These are phyloP conservation scores for Gonium pectorale DNA, from an alignment of 139 green algal genomes.

Conservation along the genomic window DNA sequence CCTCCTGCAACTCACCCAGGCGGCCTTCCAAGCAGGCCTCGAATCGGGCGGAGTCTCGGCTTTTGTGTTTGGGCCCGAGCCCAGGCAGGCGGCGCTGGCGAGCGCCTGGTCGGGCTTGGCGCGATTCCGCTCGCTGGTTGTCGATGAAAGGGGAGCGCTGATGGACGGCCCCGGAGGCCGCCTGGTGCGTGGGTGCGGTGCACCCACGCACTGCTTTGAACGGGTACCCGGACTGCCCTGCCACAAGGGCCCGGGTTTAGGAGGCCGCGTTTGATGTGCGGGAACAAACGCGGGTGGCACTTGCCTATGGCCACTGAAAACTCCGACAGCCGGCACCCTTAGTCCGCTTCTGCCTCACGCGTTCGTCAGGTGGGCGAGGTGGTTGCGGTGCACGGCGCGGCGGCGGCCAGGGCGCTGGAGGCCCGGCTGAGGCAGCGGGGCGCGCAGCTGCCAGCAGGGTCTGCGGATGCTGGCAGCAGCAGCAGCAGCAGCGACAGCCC, in stretches of 20 bases:
- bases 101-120: neutral
- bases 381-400: conserved; percentile 13
- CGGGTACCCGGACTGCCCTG: no score
- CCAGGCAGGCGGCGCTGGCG: neutral
- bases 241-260: no score
- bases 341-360: no score
- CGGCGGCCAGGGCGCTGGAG: conserved; percentile 4
- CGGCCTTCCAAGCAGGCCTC: neutral
- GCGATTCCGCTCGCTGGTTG: conserved; percentile 4
- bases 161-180: neutral
- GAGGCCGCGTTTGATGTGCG: no score
- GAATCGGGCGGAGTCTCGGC: conserved; percentile 2
- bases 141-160: neutral
- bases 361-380: conserved; percentile 41
- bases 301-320: no score
- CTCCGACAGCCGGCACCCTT: no score
- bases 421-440: neutral
- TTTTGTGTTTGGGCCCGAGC: conserved; percentile 30
- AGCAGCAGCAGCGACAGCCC: neutral
- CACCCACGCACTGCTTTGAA: no score
- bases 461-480: neutral
- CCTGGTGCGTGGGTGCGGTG: no score
- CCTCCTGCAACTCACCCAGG: no score
- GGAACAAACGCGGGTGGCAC: no score
- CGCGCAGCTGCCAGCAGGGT: neutral